phyloP scores from a whole-genome alignment of 805 yeast species.

The Lipomyces japonicus region DNA sequence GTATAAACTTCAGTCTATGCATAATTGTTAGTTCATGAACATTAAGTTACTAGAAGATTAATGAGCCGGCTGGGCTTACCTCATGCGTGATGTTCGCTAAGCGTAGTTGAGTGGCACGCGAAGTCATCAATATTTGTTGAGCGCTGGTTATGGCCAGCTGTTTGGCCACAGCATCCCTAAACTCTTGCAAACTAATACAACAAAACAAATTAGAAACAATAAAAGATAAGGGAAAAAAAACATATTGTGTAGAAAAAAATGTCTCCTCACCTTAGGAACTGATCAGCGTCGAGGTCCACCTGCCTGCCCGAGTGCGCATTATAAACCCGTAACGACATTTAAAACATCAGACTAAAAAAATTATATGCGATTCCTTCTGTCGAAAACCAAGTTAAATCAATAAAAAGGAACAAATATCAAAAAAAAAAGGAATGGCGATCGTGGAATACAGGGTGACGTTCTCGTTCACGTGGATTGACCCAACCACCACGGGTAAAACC shows the following conservation, averaged over 20 bases:
- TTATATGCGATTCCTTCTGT: too few relatives aligned
- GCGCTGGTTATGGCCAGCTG: conserved; percentile 12
- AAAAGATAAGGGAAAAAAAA: not conserved
- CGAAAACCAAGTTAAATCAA: not conserved
- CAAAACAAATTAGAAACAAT: not conserved
- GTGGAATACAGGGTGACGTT: too few relatives aligned
- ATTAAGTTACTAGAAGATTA: not conserved
- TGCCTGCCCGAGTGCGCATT: conserved; percentile 27
- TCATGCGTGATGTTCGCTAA: conserved; percentile 20
- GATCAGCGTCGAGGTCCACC: conserved; percentile 15
- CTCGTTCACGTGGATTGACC: too few relatives aligned
- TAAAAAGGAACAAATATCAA: not conserved
- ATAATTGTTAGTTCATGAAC: not conserved
- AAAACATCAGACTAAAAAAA: too few relatives aligned
- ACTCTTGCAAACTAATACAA: conserved; percentile 14
- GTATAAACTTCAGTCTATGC: conserved; percentile 22
- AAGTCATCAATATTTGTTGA: conserved; percentile 27
- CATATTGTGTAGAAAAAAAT: not conserved
- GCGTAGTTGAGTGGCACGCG: conserved; percentile 26
- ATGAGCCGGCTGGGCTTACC: conserved; percentile 5
- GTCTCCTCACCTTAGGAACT: conserved; percentile 9
- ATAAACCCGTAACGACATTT: conserved; percentile 17
- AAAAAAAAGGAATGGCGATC: too few relatives aligned
- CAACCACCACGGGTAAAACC: too few relatives aligned
- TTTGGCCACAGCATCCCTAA: conserved; percentile 18